A percentile compares a stretch with the other conserved stretches of the same genome.
Evolutionary conservation across 2,329 filamentous ascomycete genomes (phyloP).

Genomic region (Escovopsis sp.): DNA sequence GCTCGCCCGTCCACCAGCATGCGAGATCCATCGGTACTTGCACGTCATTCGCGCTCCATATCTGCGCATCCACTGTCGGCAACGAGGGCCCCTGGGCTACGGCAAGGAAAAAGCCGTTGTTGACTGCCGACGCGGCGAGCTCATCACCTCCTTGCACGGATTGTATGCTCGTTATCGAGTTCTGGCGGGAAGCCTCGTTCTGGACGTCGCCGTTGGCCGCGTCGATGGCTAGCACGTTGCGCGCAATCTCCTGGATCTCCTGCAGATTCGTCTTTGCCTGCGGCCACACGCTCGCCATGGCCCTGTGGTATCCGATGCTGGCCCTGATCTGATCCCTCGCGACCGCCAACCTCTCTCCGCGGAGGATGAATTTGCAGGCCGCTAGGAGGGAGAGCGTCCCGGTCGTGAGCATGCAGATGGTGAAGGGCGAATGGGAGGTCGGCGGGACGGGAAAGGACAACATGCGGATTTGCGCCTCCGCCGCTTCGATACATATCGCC

Average conservation of each 20-base stretch:
- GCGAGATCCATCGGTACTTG: too few relatives aligned
- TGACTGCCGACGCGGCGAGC: too few relatives aligned
- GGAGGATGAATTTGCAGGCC: conserved; percentile 21
- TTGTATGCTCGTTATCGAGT: too few relatives aligned
- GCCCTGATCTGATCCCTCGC: conserved; percentile 26
- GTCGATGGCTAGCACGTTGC: conserved; percentile 11
- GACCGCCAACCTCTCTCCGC: conserved; percentile 15
- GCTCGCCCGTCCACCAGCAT: too few relatives aligned
- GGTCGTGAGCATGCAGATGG: conserved; percentile 24
- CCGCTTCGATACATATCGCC: conserved; percentile 19
- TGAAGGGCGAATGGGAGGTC: conserved; percentile 24
- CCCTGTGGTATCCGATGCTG: conserved; percentile 24
- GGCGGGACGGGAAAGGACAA: conserved; percentile 18
- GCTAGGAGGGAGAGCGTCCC: conserved; percentile 21
- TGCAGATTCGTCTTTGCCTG: conserved; percentile 19
- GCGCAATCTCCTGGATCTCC: conserved; percentile 25
- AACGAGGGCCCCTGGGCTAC: too few relatives aligned
- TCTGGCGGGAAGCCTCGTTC: too few relatives aligned
- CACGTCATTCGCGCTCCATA: too few relatives aligned
- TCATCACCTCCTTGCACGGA: too few relatives aligned
- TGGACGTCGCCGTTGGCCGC: too few relatives aligned
- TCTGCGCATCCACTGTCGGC: too few relatives aligned
- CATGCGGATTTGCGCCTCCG: conserved; percentile 23
- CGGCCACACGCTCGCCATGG: conserved; percentile 22
- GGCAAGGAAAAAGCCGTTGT: too few relatives aligned